These are phyloP conservation scores for Aspergillus sp. DNA, from an alignment of 2,329 filamentous ascomycete species.

Conservation along the genomic window DNA sequence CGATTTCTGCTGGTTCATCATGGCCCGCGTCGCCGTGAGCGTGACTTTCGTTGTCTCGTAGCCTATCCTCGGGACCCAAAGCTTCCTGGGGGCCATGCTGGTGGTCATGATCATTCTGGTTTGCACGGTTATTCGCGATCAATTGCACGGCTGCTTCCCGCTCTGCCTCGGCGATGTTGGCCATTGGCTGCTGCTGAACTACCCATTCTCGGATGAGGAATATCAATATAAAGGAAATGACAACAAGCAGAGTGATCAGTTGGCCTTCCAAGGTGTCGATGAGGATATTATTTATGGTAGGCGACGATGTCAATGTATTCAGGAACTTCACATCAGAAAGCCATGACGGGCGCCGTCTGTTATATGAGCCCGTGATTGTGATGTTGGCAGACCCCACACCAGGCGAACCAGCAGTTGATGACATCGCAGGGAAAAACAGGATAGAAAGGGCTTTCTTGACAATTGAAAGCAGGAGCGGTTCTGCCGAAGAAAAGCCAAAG, in stretches of 20 bases:
- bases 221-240: conserved; percentile 92
- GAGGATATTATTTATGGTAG: conserved; percentile 71
- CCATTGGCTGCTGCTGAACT: conserved; percentile 91
- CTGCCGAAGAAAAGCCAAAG: conserved; percentile 40
- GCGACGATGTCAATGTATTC: conserved; percentile 61
- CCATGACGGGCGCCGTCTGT: conserved; percentile 44
- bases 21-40: conserved; percentile 7
- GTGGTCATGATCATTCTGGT: conserved; percentile 19
- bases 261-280: conserved; percentile 88
- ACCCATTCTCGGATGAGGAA: conserved; percentile 97
- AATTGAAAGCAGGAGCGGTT: conserved; percentile 47
- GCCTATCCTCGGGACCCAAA: conserved; percentile 10
- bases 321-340: conserved; percentile 60
- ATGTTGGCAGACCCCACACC: conserved; percentile 22
- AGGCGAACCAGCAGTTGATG: conserved; percentile 25
- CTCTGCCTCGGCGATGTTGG: conserved; percentile 68
- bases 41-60: conserved; percentile 3
- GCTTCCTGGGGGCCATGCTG: conserved; percentile 12
- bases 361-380: conserved; percentile 22
- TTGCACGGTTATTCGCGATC: conserved; percentile 36
- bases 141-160: conserved; percentile 51
- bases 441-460: conserved; percentile 43
- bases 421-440: conserved; percentile 31
- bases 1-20: background rate
- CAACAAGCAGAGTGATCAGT: conserved; percentile 86